A percentile compares a stretch with the other conserved stretches of the same genome.
Conservation (phyloP, 169 alveolate genomes). For the Ichthyophthirius multifiliis region DNA sequence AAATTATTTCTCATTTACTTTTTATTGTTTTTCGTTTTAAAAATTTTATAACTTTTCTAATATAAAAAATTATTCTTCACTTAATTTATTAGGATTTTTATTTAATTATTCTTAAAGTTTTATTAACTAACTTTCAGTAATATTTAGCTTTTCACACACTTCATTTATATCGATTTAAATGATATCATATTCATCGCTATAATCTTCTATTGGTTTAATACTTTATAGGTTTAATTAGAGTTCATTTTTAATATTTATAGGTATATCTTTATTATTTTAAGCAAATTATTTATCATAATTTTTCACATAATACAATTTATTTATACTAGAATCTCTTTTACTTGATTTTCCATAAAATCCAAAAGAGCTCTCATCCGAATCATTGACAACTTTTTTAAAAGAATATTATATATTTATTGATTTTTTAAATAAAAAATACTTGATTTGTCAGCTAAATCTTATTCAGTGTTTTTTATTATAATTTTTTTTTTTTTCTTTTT, state of each 20-base stretch:
- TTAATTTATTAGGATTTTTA: constrained; percentile 9
- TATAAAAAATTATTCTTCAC: too few species aligned
- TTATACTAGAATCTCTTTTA: neutral
- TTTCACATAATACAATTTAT: neutral
- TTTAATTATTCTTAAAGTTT: neutral
- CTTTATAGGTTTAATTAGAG: neutral
- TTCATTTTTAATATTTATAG: neutral
- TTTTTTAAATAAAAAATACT: too few species aligned
- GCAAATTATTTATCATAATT: neutral
- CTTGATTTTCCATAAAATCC: constrained; percentile 1
- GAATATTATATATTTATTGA: too few species aligned
- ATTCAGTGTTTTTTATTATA: neutral
- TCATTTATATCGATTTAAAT: too few species aligned
- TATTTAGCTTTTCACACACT: neutral
- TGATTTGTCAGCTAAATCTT: neutral
- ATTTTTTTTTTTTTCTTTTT: too few species aligned
- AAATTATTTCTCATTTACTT: too few species aligned
- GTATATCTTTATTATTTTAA: neutral
- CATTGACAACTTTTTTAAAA: neutral
- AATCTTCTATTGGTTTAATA: neutral
- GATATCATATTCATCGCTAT: too few species aligned
- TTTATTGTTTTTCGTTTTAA: too few species aligned
- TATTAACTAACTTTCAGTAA: neutral
- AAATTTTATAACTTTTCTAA: too few species aligned
- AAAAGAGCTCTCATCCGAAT: constrained; percentile 15